Conservation (phyloP, 2,329 filamentous ascomycete genomes). For the Colletotrichum gloeosporioides region DNA sequence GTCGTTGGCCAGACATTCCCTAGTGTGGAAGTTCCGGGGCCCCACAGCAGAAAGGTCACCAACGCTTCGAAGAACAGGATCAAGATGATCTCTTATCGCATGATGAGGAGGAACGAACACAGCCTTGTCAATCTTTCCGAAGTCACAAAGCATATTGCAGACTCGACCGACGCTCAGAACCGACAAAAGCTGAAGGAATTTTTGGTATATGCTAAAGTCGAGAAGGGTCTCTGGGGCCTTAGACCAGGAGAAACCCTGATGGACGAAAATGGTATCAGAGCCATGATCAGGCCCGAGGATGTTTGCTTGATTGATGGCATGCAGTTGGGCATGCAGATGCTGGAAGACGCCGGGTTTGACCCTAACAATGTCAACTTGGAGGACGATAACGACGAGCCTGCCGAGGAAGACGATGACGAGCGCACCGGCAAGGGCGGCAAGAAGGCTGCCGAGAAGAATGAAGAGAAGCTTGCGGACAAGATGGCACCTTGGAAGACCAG, state of each 20-base stretch:
- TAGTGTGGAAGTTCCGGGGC: constrained; percentile 88
- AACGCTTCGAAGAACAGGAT: constrained; percentile 96
- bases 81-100: constrained; percentile 93
- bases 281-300: constrained; percentile 94
- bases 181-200: constrained; percentile 98
- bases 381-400: constrained; percentile 67
- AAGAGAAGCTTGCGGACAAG: constrained; percentile 82
- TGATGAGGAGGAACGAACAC: constrained; percentile 78
- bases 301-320: constrained; percentile 94
- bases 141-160: constrained; percentile 90
- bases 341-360: constrained; percentile 89
- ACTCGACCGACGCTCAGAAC: constrained; percentile 93
- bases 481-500: constrained; percentile 96
- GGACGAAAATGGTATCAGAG: constrained; percentile 80
- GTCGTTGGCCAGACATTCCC: constrained; percentile 94
- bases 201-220: constrained; percentile 85
- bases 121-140: constrained; percentile 77
- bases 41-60: constrained; percentile 92
- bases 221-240: constrained; percentile 83
- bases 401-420: constrained; percentile 50
- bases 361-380: constrained; percentile 65
- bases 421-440: constrained; percentile 44
- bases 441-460: constrained; percentile 56
- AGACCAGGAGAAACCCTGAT: constrained; percentile 75
- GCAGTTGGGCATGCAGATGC: constrained; percentile 91